A percentile compares a stretch with the other conserved stretches of the same genome.
Evolutionary conservation across 1,284 basidiomycete genomes (phyloP).

Genomic region (Ustilago hordei): DNA sequence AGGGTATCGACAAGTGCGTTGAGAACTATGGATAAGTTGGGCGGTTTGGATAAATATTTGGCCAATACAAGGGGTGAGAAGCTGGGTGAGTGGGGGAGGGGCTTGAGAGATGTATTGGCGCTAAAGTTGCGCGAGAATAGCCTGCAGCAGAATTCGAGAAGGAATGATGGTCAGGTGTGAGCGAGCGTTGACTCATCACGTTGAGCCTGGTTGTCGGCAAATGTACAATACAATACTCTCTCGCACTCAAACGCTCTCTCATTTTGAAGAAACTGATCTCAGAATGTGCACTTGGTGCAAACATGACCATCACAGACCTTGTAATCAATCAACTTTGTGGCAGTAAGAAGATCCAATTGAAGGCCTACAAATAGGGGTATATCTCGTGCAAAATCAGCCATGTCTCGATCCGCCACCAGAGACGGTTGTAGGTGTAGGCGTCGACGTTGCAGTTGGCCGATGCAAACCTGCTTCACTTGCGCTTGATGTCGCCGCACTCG

Average conservation of each 20-base stretch:
- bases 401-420: neutral
- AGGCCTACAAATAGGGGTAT: neutral
- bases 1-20: constrained; percentile 55
- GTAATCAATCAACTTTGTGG: neutral
- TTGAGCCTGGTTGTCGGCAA: neutral
- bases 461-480: neutral
- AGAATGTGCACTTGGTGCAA: neutral
- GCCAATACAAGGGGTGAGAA: constrained; percentile 54
- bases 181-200: too few relatives aligned
- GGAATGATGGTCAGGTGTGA: neutral
- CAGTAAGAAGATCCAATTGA: neutral
- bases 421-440: constrained; percentile 16
- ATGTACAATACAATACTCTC: neutral
- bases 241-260: neutral
- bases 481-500: neutral
- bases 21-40: constrained; percentile 63
- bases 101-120: constrained; percentile 51
- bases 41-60: constrained; percentile 65
- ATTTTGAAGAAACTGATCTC: neutral
- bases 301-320: neutral
- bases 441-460: constrained; percentile 9
- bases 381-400: neutral
- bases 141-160: neutral
- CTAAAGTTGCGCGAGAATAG: constrained; percentile 35
- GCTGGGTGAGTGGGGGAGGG: constrained; percentile 62